These are phyloP conservation scores for Batkoa obscura DNA, from an alignment of 371 early-diverging fungal genomes.

Conservation along the genomic window DNA sequence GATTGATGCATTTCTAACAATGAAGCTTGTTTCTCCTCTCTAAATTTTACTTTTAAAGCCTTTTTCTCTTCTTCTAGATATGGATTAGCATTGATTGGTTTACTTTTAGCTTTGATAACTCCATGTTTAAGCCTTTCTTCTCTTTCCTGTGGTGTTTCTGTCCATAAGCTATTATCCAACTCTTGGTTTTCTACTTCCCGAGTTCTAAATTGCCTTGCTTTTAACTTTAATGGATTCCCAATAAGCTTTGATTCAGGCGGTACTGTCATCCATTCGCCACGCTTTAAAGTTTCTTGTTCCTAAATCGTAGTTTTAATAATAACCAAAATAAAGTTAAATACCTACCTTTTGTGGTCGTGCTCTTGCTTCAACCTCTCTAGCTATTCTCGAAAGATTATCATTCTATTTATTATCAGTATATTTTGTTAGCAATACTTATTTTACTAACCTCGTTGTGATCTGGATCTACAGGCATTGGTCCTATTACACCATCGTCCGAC, in stretches of 20 bases:
- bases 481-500: no score
- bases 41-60: conserved; percentile 9
- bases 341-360: no score
- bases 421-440: no score
- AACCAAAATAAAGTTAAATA: no score
- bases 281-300: conserved; percentile 10
- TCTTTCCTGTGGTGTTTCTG: conserved; percentile 36
- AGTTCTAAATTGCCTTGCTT: conserved; percentile 14
- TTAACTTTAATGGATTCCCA: conserved; percentile 15
- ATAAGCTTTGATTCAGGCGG: conserved; percentile 33
- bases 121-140: conserved; percentile 13
- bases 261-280: conserved; percentile 48
- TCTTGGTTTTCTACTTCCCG: background rate
- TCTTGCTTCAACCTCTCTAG: no score
- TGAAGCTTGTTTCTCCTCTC: conserved; percentile 10
- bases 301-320: no score
- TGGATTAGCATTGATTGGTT: background rate
- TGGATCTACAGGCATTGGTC: no score
- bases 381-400: no score
- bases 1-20: conserved; percentile 27
- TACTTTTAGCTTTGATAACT: conserved; percentile 6
- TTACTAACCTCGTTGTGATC: no score
- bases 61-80: conserved; percentile 1
- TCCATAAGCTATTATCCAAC: conserved; percentile 29
- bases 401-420: no score